Percentiles rank a stretch among this genome's conserved stretches.
phyloP scores from a whole-genome alignment of 176 grass and related monocot genomes.

The Otatea glauca region DNA sequence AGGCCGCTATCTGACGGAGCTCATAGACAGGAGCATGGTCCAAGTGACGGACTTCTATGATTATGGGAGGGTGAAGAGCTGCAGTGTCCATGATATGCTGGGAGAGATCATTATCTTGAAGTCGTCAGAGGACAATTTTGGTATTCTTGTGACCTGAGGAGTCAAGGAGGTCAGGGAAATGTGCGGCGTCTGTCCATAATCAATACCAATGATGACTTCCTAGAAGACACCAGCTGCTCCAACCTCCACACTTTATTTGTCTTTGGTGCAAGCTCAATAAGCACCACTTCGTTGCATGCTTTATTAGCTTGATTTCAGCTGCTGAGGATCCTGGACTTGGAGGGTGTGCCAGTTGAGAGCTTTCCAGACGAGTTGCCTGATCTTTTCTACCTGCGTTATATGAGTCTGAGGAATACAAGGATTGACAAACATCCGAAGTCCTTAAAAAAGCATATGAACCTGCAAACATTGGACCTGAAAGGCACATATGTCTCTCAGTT shows the following conservation, averaged over 20 bases:
- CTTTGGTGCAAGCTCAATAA: conserved; percentile 27
- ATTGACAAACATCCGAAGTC: conserved; percentile 44
- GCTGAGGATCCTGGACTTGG: conserved; percentile 39
- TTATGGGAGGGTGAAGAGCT: conserved; percentile 42
- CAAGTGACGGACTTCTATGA: conserved; percentile 40
- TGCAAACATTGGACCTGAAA: conserved; percentile 56
- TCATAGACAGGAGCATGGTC: conserved; percentile 47
- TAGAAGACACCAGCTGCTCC: conserved; percentile 22
- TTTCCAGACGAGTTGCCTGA: conserved; percentile 28
- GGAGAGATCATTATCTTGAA: conserved; percentile 40
- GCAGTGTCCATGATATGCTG: conserved; percentile 44
- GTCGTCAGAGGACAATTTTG: conserved; percentile 45
- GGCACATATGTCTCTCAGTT: conserved; percentile 52
- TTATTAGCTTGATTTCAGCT: conserved; percentile 31
- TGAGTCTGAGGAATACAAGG: conserved; percentile 51
- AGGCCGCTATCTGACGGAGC: conserved; percentile 29
- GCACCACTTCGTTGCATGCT: not conserved
- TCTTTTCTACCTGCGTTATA: conserved; percentile 24
- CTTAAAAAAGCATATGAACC: conserved; percentile 42
- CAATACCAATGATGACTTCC: conserved; percentile 29
- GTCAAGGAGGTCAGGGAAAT: conserved; percentile 21
- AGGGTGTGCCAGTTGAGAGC: conserved; percentile 42
- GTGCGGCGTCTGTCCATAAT: conserved; percentile 36
- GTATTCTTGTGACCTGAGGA: conserved; percentile 27
- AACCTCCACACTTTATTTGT: conserved; percentile 29